Conservation (phyloP, 352 stramenopile genomes). For the Globisporangium lucens region DNA sequence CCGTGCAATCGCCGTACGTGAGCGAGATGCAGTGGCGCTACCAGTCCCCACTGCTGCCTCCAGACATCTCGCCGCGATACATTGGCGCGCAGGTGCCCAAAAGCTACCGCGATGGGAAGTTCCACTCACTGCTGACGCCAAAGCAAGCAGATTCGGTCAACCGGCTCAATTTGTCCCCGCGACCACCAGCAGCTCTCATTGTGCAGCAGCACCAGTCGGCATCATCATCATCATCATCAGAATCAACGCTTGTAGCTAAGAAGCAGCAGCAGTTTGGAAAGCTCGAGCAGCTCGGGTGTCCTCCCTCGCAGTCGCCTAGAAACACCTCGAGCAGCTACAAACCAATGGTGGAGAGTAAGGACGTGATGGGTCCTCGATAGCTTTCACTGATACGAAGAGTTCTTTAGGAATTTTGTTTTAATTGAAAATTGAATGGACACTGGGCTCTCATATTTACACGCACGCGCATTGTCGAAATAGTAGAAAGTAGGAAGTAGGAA, state of each 20-base stretch:
- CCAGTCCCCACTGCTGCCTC: slow-evolving; percentile 41
- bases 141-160: slow-evolving; percentile 49
- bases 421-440: not conserved
- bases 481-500: not conserved
- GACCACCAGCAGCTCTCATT: slow-evolving; percentile 14
- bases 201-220: slow-evolving; percentile 14
- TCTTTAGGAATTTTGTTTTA: not conserved
- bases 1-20: slow-evolving; percentile 40
- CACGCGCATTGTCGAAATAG: not conserved
- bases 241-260: slow-evolving; percentile 19
- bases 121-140: slow-evolving; percentile 42
- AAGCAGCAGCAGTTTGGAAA: slow-evolving; percentile 9
- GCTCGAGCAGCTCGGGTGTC: not conserved
- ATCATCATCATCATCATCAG: not conserved
- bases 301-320: not conserved
- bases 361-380: not conserved
- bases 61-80: slow-evolving; percentile 50
- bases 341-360: not conserved
- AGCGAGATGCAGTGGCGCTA: slow-evolving; percentile 52
- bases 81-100: slow-evolving; percentile 49
- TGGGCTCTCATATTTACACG: not conserved
- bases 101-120: slow-evolving; percentile 50
- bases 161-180: slow-evolving; percentile 37
- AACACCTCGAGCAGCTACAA: not conserved
- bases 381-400: not conserved